These are phyloP conservation scores for Colletotrichum tanaceti DNA, from an alignment of 2,329 filamentous ascomycete genomes.

Conservation along the genomic window DNA sequence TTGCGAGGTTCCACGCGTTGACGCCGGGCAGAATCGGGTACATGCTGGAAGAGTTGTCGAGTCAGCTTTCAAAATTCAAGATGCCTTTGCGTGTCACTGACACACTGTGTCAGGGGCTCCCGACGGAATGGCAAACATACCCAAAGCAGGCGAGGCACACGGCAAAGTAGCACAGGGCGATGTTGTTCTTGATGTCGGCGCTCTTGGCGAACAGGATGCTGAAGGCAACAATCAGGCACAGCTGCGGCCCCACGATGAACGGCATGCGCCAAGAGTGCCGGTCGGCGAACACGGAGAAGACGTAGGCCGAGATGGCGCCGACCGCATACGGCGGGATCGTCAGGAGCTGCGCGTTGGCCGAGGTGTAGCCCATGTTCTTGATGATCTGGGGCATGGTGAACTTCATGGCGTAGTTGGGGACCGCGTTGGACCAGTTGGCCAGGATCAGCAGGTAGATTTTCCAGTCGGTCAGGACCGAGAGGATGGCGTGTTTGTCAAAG, in stretches of 20 bases:
- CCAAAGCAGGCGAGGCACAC: constrained; percentile 55
- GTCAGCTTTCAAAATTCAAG: too few species aligned
- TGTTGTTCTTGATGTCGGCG: constrained; percentile 52
- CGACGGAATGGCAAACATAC: constrained; percentile 32
- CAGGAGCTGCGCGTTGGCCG: constrained; percentile 47
- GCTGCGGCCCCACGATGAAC: constrained; percentile 51
- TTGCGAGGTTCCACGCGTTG: constrained; percentile 56
- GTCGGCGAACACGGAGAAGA: constrained; percentile 52
- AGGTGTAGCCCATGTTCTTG: constrained; percentile 54
- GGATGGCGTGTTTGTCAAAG: constrained; percentile 50
- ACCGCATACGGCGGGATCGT: constrained; percentile 53
- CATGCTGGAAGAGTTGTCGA: constrained; percentile 48
- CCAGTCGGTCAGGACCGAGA: constrained; percentile 58
- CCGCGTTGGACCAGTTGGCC: constrained; percentile 56
- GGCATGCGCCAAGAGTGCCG: constrained; percentile 53
- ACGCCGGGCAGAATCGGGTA: constrained; percentile 56
- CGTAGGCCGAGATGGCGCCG: constrained; percentile 49
- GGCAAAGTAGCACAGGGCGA: constrained; percentile 57
- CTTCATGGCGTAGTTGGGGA: constrained; percentile 50
- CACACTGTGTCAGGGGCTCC: too few species aligned
- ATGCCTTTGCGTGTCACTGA: too few species aligned
- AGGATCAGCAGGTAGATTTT: constrained; percentile 58
- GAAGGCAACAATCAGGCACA: constrained; percentile 51
- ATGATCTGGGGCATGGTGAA: constrained; percentile 55
- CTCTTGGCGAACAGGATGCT: constrained; percentile 52